Evolutionary conservation across 208 protist species (phyloP), one percentile per base, ranked within the genome.

Genomic region (Acanthamoeba healyi): DNA sequence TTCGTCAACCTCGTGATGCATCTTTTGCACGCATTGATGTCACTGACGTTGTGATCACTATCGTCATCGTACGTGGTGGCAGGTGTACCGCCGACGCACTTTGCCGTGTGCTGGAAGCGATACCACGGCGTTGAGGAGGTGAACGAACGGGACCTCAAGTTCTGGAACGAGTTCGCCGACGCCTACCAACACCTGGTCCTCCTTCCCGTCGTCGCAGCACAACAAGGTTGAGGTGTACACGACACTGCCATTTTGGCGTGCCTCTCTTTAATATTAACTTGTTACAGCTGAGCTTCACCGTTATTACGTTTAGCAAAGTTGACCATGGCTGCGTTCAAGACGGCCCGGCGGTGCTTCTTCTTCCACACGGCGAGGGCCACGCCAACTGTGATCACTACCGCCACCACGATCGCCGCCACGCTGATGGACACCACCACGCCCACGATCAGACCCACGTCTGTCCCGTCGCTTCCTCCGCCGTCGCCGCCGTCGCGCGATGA

Each of bases 131-230:
- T 67, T 38, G 54, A 61, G 22, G 65, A 74, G 65, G 65, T 74
- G n/a, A 74, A 10, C 65, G 32, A 34, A 34, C n/a, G 65, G 12
- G 65, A 74, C 65, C 65, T 74, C 34, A 74, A 74, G 65, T 74
- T 42, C 29, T 74, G 65, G 65, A 74, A 74, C 29, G 65, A 74
- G 65, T 74, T 74, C 29, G 65, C n/a, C 12, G 65, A 74, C 24
- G 65, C n/a, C 65, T 74, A 74, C 34, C 65, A 74, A 26, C 65
- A 74, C 10, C 65, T 74, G 15, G 65, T 74, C 15, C 65, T 74
- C 65, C 44, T 49, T 49, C 44, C 44, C 44, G 44, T 49, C 7
- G 44, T 12, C 44, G 44, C 12, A 12, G 44, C 44, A 49, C 44
- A 49, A 49, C 12, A 49, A 49, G 12, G 44, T 49, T 49, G 12